A percentile compares a stretch with the other conserved stretches of the same genome.
phyloP scores from a whole-genome alignment of 352 stramenopile genomes.

The Phytophthora lateralis region DNA sequence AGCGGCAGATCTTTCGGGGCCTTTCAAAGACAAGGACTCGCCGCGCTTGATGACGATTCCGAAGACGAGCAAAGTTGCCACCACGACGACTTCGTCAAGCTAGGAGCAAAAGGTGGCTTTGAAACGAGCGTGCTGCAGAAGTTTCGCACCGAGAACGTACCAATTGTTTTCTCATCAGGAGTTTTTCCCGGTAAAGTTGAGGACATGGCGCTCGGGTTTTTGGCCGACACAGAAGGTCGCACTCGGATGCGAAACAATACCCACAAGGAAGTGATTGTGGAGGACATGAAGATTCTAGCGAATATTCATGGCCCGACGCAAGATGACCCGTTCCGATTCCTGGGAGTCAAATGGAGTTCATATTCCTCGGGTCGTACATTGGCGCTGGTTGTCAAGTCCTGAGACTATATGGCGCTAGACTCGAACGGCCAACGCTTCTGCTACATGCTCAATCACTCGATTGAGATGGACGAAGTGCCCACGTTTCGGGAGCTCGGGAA shows the following conservation, averaged over 20 bases:
- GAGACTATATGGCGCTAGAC: conserved; percentile 55
- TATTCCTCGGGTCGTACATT: conserved; percentile 16
- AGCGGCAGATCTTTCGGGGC: conserved; percentile 24
- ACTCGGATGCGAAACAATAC: conserved; percentile 25
- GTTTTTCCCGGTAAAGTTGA: conserved; percentile 47
- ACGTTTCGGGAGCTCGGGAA: conserved; percentile 34
- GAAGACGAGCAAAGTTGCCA: conserved; percentile 24
- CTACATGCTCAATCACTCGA: conserved; percentile 45
- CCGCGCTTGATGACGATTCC: conserved; percentile 29
- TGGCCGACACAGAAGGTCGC: conserved; percentile 41
- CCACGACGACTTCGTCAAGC: conserved; percentile 34
- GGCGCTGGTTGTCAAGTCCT: conserved; percentile 43
- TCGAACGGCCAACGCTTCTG: conserved; percentile 35
- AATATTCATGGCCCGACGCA: conserved; percentile 25
- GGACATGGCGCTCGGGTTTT: conserved; percentile 45
- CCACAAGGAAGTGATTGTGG: conserved; percentile 23
- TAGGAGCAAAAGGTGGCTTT: conserved; percentile 29
- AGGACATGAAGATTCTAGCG: conserved; percentile 32
- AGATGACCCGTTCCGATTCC: conserved; percentile 49
- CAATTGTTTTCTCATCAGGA: conserved; percentile 35
- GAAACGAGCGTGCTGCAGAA: conserved; percentile 40
- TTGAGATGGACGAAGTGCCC: conserved; percentile 37
- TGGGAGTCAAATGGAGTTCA: conserved; percentile 55
- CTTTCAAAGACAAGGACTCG: conserved; percentile 5
- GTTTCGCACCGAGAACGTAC: conserved; percentile 37